These are phyloP conservation scores for Fusarium nanum DNA, from an alignment of 2,329 filamentous ascomycete species.

Conservation along the genomic window DNA sequence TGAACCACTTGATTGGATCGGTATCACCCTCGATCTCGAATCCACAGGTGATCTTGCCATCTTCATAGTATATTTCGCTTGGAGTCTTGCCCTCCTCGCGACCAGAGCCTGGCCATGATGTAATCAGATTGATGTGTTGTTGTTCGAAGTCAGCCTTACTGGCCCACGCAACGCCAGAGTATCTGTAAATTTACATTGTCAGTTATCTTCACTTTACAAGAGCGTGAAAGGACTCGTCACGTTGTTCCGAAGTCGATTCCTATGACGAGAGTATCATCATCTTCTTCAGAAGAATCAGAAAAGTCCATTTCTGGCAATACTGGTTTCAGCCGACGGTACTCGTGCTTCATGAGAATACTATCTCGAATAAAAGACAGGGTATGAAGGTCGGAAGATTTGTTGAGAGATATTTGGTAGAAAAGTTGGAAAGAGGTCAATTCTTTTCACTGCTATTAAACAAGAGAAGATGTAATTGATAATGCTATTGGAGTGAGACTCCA, in stretches of 20 bases:
- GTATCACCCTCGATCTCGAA: background rate
- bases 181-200: background rate
- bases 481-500: too few species aligned
- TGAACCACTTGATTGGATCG: slow-evolving; percentile 4
- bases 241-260: slow-evolving; percentile 5
- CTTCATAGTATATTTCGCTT: background rate
- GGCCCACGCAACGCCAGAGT: slow-evolving; percentile 3
- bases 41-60: background rate
- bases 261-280: background rate
- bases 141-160: background rate
- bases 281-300: background rate
- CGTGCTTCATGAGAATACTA: background rate
- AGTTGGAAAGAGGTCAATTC: too few species aligned
- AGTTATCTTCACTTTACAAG: background rate
- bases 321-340: background rate
- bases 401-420: too few species aligned
- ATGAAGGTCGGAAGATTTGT: too few species aligned
- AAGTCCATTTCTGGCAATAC: too few species aligned
- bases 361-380: too few species aligned
- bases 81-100: background rate
- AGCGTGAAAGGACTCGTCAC: background rate
- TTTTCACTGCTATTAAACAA: too few species aligned
- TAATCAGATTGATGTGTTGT: background rate
- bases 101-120: background rate
- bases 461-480: too few species aligned